A percentile compares a stretch with the other conserved stretches of the same genome.
Evolutionary conservation across 2,329 filamentous ascomycete species (phyloP).

Genomic region (Aspergillus sp.): DNA sequence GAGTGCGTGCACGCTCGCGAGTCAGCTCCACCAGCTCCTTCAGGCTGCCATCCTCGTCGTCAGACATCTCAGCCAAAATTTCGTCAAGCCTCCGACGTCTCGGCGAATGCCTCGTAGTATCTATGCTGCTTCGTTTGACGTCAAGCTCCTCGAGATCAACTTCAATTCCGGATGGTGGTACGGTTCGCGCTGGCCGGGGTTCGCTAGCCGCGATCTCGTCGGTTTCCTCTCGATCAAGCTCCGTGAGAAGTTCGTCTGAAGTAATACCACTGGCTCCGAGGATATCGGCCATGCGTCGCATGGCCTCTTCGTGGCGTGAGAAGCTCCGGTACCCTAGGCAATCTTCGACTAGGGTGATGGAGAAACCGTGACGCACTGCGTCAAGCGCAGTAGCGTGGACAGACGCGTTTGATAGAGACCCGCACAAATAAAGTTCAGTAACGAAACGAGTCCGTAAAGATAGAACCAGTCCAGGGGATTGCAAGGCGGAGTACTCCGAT

Average conservation of each 20-base stretch:
- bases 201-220: slow-evolving; percentile 39
- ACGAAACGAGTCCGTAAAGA: slow-evolving; percentile 83
- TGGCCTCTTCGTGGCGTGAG: slow-evolving; percentile 69
- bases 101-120: slow-evolving; percentile 13
- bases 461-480: slow-evolving; percentile 72
- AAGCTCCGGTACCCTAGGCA: slow-evolving; percentile 81
- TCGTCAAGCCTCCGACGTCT: slow-evolving; percentile 21
- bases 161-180: slow-evolving; percentile 39
- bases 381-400: slow-evolving; percentile 91
- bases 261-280: slow-evolving; percentile 72
- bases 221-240: slow-evolving; percentile 48
- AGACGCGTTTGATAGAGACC: slow-evolving; percentile 82
- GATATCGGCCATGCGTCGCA: slow-evolving; percentile 72
- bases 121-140: slow-evolving; percentile 28
- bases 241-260: slow-evolving; percentile 62
- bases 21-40: slow-evolving; percentile 25
- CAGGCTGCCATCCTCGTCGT: slow-evolving; percentile 26
- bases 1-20: slow-evolving; percentile 22
- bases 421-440: slow-evolving; percentile 87
- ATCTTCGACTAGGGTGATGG: slow-evolving; percentile 85
- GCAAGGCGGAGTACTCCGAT: slow-evolving; percentile 86
- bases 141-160: slow-evolving; percentile 40
- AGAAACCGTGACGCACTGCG: slow-evolving; percentile 82
- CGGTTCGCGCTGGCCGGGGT: slow-evolving; percentile 21
- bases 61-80: slow-evolving; percentile 18